phyloP scores from a whole-genome alignment of 257 asterid genomes.

The Scutellaria baicalensis region DNA sequence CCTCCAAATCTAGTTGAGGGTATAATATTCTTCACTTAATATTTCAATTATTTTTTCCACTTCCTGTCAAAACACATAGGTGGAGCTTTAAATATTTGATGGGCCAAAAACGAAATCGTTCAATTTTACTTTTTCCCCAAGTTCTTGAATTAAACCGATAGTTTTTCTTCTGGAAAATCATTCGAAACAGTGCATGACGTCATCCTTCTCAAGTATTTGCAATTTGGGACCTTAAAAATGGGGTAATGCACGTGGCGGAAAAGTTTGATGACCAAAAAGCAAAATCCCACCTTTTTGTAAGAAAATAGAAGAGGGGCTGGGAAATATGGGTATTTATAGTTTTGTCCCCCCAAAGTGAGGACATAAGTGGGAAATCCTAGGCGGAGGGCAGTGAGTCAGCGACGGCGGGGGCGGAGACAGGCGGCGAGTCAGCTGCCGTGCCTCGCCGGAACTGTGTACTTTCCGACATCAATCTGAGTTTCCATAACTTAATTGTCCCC shows the following conservation, averaged over 20 bases:
- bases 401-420: slow-evolving; percentile 26
- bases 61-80: neutral
- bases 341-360: slow-evolving; percentile 46
- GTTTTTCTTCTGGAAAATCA: neutral
- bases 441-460: slow-evolving; percentile 21
- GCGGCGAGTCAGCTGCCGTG: slow-evolving; percentile 42
- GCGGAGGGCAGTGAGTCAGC: slow-evolving; percentile 16
- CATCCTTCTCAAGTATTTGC: slow-evolving; percentile 13
- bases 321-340: neutral
- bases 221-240: neutral
- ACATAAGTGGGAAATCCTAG: slow-evolving; percentile 39
- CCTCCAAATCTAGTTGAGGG: neutral
- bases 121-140: neutral
- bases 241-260: slow-evolving; percentile 8
- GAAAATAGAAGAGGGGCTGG: neutral
- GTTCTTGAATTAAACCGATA: neutral
- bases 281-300: slow-evolving; percentile 4
- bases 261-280: neutral
- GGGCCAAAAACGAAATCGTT: neutral
- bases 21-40: neutral
- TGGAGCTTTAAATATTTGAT: neutral
- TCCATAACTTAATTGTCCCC: slow-evolving; percentile 16
- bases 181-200: slow-evolving; percentile 30
- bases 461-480: slow-evolving; percentile 30
- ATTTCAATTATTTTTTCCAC: slow-evolving; percentile 4